Evolutionary conservation across 305 asterid genomes (phyloP).

Genomic region (Fraxinus greggii): DNA sequence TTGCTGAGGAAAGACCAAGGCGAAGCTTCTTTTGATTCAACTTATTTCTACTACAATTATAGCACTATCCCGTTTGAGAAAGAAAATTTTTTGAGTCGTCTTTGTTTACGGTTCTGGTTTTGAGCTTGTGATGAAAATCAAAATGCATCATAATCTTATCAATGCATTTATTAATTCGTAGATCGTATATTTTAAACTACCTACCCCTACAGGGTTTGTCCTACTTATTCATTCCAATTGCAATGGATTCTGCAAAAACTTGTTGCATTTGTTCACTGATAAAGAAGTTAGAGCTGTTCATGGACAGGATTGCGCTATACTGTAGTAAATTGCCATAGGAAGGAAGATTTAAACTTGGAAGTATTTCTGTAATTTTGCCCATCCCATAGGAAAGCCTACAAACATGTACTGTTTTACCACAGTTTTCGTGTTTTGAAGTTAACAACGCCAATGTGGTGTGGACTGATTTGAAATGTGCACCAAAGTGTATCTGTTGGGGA

Average conservation of each 20-base stretch:
- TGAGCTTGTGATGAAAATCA: neutral
- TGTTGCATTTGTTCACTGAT: neutral
- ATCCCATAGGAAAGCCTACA: neutral
- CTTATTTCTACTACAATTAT: neutral
- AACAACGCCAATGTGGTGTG: neutral
- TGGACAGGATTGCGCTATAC: neutral
- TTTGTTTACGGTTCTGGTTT: neutral
- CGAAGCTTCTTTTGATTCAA: constrained; percentile 38
- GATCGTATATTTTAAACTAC: neutral
- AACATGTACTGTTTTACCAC: neutral
- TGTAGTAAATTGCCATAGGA: neutral
- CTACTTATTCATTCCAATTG: neutral
- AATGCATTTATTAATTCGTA: neutral
- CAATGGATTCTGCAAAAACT: neutral
- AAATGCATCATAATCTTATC: too few relatives aligned
- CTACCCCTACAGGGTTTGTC: neutral
- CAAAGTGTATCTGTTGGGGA: neutral
- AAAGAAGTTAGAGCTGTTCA: neutral
- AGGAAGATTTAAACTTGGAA: neutral
- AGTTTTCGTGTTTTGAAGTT: neutral
- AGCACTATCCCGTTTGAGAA: neutral
- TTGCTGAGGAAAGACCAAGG: constrained; percentile 65
- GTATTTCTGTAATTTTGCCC: neutral
- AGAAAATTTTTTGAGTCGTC: neutral
- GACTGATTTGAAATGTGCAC: neutral